Evolutionary conservation across 2,329 filamentous ascomycete genomes (phyloP).

Genomic region (Colletotrichum abscissum): DNA sequence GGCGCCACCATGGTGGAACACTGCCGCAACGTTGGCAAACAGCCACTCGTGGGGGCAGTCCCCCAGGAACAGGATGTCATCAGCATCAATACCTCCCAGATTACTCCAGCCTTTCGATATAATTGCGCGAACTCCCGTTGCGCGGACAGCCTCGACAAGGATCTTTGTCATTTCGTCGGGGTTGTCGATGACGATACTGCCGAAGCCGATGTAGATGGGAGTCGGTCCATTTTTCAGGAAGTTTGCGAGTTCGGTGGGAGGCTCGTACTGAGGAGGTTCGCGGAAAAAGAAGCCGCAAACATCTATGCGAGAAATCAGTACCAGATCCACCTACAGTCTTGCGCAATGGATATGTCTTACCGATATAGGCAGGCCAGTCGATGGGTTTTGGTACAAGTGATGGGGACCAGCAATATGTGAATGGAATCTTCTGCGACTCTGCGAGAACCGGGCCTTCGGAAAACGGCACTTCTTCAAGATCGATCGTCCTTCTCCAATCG

Average conservation of each 20-base stretch:
- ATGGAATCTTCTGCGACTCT: conserved; percentile 74
- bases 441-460: conserved; percentile 79
- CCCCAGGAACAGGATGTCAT: conserved; percentile 59
- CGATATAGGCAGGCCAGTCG: conserved; percentile 73
- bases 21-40: conserved; percentile 63
- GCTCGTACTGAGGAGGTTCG: conserved; percentile 47
- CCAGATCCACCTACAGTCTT: too few species aligned
- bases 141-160: conserved; percentile 22
- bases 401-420: conserved; percentile 84
- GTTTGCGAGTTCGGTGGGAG: conserved; percentile 61
- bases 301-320: conserved; percentile 22
- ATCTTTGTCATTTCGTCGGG: conserved; percentile 28
- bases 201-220: conserved; percentile 35
- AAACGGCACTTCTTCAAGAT: conserved; percentile 75
- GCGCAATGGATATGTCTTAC: conserved; percentile 40
- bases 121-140: conserved; percentile 31
- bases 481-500: conserved; percentile 73
- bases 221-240: conserved; percentile 67
- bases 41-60: conserved; percentile 68
- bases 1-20: conserved; percentile 69
- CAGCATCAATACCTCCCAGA: conserved; percentile 26
- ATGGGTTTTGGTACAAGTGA: conserved; percentile 73
- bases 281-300: conserved; percentile 40
- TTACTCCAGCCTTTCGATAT: conserved; percentile 36
- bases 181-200: conserved; percentile 36